Percentiles rank a stretch among this genome's conserved stretches.
Evolutionary conservation across 208 protist genomes (phyloP).

Genomic region (Trypanosoma caninum): DNA sequence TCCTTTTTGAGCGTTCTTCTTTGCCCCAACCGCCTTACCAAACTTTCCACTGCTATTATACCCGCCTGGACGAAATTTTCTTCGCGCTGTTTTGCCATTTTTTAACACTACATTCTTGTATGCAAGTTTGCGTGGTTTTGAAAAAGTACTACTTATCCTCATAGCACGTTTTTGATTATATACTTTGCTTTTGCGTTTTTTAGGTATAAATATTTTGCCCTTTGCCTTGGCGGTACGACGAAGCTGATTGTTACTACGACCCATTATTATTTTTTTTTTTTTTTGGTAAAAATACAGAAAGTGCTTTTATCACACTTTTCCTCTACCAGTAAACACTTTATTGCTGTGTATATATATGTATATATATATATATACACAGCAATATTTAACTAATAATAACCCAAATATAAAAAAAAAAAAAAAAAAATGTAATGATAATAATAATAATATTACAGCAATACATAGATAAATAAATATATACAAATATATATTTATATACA

Average conservation of each 20-base stretch:
- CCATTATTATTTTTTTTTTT: constrained; percentile 39
- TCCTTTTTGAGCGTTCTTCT: constrained; percentile 43
- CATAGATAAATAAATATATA: no score
- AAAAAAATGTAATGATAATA: constrained; percentile 5
- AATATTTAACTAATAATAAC: no score
- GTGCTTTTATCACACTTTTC: no score
- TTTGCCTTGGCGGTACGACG: constrained; percentile 56
- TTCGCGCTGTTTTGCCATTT: constrained; percentile 41
- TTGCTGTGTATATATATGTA: no score
- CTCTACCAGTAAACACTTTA: no score
- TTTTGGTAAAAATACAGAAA: background rate
- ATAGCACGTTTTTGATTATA: constrained; percentile 62
- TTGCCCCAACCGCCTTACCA: constrained; percentile 62
- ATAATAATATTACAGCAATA: background rate
- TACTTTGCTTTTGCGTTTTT: constrained; percentile 77
- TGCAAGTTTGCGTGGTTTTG: constrained; percentile 59
- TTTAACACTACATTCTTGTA: constrained; percentile 75
- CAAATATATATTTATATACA: no score
- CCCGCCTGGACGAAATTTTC: constrained; percentile 74
- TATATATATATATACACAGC: no score
- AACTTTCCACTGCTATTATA: constrained; percentile 81
- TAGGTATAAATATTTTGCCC: constrained; percentile 66
- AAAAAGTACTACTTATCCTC: constrained; percentile 42
- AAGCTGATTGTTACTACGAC: constrained; percentile 84
- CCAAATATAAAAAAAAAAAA: constrained; percentile 1